phyloP scores from a whole-genome alignment of 345 rosid genomes.

The Litchi chinensis region DNA sequence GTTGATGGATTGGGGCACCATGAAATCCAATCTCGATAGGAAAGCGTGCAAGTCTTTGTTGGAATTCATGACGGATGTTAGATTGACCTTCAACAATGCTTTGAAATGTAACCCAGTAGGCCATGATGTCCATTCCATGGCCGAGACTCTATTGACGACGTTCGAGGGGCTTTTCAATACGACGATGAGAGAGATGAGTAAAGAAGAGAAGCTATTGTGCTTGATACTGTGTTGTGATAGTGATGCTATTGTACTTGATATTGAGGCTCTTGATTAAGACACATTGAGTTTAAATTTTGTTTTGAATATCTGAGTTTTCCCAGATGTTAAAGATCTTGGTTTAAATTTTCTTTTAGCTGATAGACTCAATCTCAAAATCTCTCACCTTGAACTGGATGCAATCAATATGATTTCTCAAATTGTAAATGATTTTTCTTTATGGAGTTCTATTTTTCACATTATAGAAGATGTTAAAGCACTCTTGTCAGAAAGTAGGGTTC shows the following conservation, averaged over 20 bases:
- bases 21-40: conserved; percentile 35
- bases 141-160: conserved; percentile 31
- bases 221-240: conserved; percentile 36
- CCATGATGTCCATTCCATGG: conserved; percentile 37
- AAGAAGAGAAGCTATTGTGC: conserved; percentile 38
- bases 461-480: too few species aligned
- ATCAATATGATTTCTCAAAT: too few species aligned
- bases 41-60: conserved; percentile 30
- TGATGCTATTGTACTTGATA: conserved; percentile 46
- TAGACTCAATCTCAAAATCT: too few species aligned
- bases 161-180: conserved; percentile 17
- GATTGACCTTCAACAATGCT: conserved; percentile 54
- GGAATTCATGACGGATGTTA: conserved; percentile 50
- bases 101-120: conserved; percentile 50
- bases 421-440: too few species aligned
- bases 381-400: too few species aligned
- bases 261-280: conserved; percentile 40
- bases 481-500: too few species aligned
- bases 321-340: too few species aligned
- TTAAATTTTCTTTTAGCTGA: too few species aligned
- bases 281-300: conserved; percentile 15
- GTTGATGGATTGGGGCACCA: conserved; percentile 52
- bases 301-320: too few species aligned
- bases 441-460: too few species aligned
- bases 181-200: conserved; percentile 36